Evolutionary conservation across 2,329 filamentous ascomycete genomes (phyloP).

Genomic region (Fusarium longipes): DNA sequence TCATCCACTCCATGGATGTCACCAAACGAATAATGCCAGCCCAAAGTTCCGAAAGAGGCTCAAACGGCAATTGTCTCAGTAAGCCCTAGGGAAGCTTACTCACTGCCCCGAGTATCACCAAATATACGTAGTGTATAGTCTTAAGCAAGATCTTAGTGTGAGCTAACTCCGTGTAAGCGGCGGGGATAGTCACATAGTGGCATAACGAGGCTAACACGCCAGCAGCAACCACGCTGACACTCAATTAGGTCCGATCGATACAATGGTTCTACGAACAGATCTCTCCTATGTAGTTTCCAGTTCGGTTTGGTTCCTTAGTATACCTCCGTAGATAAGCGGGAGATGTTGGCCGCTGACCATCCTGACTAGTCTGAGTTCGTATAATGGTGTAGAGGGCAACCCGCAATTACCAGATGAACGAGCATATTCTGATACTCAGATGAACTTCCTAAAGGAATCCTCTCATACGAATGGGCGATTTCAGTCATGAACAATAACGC

Average conservation of each 20-base stretch:
- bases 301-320: background rate
- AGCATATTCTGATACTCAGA: background rate
- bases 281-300: background rate
- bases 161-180: background rate
- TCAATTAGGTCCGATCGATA: background rate
- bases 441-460: background rate
- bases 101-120: background rate
- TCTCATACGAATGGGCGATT: background rate
- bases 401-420: background rate
- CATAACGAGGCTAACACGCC: background rate
- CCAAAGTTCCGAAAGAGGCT: background rate
- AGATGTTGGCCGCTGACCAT: background rate
- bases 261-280: background rate
- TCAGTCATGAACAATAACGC: background rate
- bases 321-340: background rate
- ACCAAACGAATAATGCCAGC: background rate
- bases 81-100: constrained; percentile 4
- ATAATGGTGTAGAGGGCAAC: background rate
- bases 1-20: background rate
- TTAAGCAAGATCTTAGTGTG: background rate
- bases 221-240: background rate
- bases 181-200: background rate
- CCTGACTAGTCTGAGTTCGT: background rate
- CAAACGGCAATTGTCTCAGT: constrained; percentile 11
- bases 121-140: background rate